Evolutionary conservation across 2,329 filamentous ascomycete genomes (phyloP).

Genomic region (Xylaria sp.): DNA sequence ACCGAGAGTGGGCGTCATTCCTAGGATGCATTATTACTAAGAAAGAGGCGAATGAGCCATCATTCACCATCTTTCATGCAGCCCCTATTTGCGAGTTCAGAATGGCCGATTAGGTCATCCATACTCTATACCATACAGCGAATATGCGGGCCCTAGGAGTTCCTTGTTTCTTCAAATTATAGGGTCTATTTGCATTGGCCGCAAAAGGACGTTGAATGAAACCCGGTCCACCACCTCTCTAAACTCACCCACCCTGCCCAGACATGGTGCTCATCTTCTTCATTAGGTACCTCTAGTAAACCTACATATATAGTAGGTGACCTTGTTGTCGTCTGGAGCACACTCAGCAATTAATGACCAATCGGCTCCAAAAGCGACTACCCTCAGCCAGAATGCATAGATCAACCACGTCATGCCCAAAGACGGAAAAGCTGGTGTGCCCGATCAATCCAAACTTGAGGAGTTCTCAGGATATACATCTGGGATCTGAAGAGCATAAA

Average conservation of each 20-base stretch:
- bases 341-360: background rate
- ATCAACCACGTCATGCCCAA: background rate
- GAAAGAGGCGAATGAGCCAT: background rate
- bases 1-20: background rate
- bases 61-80: constrained; percentile 3
- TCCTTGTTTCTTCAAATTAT: background rate
- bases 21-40: background rate
- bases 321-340: background rate
- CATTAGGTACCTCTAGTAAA: background rate
- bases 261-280: background rate
- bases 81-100: background rate
- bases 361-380: constrained; percentile 20
- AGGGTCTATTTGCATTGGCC: background rate
- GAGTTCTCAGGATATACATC: background rate
- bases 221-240: constrained; percentile 1
- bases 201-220: background rate
- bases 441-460: background rate
- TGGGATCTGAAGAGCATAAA: background rate
- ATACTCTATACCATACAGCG: background rate
- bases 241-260: background rate
- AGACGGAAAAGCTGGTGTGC: background rate
- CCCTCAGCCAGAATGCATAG: background rate
- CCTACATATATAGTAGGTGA: background rate
- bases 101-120: background rate
- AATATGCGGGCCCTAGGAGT: background rate